Percentiles rank a stretch among this genome's conserved stretches.
These are phyloP conservation scores for Volvox reticuliferus DNA, from an alignment of 139 green algal species.

Conservation along the genomic window DNA sequence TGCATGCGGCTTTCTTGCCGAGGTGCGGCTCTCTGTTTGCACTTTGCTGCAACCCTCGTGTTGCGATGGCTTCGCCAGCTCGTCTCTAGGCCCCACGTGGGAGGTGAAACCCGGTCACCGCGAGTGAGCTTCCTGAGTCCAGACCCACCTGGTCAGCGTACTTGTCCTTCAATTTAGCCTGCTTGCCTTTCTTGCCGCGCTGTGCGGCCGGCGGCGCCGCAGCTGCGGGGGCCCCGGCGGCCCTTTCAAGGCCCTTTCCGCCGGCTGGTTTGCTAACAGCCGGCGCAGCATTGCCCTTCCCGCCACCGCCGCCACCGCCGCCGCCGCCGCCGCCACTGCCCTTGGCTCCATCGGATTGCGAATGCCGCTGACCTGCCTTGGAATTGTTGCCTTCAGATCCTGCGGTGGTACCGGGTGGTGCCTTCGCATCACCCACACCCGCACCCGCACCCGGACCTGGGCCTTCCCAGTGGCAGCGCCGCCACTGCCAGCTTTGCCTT, in stretches of 20 bases:
- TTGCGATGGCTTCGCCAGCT: too few relatives aligned
- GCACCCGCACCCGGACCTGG: not conserved
- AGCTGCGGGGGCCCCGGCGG: conserved; percentile 23
- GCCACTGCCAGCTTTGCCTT: not conserved
- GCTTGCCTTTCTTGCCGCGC: conserved; percentile 90
- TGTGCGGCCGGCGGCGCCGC: conserved; percentile 17
- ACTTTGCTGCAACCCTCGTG: too few relatives aligned
- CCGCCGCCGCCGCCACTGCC: not conserved
- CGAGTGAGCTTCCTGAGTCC: too few relatives aligned
- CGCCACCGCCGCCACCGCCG: too few relatives aligned
- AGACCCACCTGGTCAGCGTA: conserved; percentile 83
- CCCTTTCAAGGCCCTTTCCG: not conserved
- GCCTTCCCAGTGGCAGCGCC: not conserved
- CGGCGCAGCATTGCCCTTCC: not conserved
- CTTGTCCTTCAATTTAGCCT: conserved; percentile 74
- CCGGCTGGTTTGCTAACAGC: not conserved
- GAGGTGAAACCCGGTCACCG: too few relatives aligned
- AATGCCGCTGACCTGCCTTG: conserved; percentile 17
- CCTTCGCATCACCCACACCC: not conserved
- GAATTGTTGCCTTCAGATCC: not conserved
- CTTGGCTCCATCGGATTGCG: not conserved
- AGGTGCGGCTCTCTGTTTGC: too few relatives aligned
- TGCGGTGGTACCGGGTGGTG: not conserved
- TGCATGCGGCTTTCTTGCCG: too few relatives aligned
- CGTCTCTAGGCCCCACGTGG: too few relatives aligned